Conservation (phyloP, 805 yeast genomes). For the Candida rishiriensis region DNA sequence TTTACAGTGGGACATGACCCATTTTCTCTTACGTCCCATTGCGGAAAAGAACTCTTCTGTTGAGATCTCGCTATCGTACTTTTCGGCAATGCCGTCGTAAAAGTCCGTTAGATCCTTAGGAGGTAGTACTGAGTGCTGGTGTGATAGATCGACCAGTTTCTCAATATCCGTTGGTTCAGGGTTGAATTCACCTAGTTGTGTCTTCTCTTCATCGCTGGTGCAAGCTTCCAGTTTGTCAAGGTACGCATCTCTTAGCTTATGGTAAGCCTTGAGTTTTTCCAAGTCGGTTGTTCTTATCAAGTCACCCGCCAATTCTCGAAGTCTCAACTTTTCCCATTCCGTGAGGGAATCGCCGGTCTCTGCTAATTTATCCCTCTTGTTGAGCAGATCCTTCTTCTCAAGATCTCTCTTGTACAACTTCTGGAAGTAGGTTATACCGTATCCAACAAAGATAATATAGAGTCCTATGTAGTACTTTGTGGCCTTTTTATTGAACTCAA, state of each 20-base stretch:
- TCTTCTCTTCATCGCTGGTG: slow-evolving; percentile 15
- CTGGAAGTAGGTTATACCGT: slow-evolving; percentile 62
- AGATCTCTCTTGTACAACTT: slow-evolving; percentile 62
- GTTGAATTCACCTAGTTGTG: slow-evolving; percentile 23
- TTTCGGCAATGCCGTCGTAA: slow-evolving; percentile 72
- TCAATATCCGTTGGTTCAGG: slow-evolving; percentile 33
- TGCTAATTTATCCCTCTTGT: slow-evolving; percentile 20
- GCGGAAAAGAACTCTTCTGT: slow-evolving; percentile 63
- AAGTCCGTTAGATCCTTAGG: slow-evolving; percentile 78
- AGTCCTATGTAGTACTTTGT: slow-evolving; percentile 61
- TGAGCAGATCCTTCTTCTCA: slow-evolving; percentile 39
- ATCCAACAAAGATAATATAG: slow-evolving; percentile 49
- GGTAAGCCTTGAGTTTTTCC: slow-evolving; percentile 55
- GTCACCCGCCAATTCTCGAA: slow-evolving; percentile 55
- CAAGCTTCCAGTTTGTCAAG: slow-evolving; percentile 11
- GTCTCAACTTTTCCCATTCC: slow-evolving; percentile 61
- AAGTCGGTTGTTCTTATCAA: slow-evolving; percentile 61
- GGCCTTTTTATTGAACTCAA: slow-evolving; percentile 55
- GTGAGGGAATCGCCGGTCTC: slow-evolving; percentile 34
- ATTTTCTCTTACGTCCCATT: slow-evolving; percentile 63
- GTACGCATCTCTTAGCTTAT: slow-evolving; percentile 41
- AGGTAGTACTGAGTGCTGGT: slow-evolving; percentile 47
- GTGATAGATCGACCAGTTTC: slow-evolving; percentile 23
- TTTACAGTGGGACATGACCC: slow-evolving; percentile 69
- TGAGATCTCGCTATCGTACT: slow-evolving; percentile 76